Percentiles rank a stretch among this genome's conserved stretches.
phyloP scores from a whole-genome alignment of 139 green algal species.

The Picochlorum sp. region DNA sequence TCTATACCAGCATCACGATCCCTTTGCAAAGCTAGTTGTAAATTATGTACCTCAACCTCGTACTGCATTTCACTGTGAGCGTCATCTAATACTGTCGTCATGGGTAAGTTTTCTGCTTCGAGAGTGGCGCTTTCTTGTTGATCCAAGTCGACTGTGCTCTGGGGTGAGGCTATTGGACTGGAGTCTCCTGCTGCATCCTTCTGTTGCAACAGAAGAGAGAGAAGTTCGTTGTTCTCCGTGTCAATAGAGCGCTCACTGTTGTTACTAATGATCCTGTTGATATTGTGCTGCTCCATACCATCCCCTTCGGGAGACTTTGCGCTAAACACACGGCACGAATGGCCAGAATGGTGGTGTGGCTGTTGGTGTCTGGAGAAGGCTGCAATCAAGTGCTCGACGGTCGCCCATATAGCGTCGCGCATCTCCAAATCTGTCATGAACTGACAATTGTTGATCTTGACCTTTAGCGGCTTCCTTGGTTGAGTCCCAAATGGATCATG shows the following conservation, averaged over 20 bases:
- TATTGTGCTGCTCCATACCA: background rate
- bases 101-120: background rate
- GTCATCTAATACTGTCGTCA: slow-evolving; percentile 25
- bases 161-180: background rate
- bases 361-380: slow-evolving; percentile 3
- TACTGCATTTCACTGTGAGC: slow-evolving; percentile 31
- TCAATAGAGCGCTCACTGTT: background rate
- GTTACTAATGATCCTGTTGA: slow-evolving; percentile 2
- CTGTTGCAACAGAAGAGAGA: slow-evolving; percentile 6
- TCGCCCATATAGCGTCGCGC: slow-evolving; percentile 30
- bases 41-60: slow-evolving; percentile 51
- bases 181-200: background rate
- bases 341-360: background rate
- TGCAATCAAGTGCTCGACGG: slow-evolving; percentile 22
- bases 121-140: background rate
- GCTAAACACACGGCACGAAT: too few species aligned
- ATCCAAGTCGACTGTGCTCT: too few species aligned
- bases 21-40: slow-evolving; percentile 42
- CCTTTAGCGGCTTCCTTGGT: slow-evolving; percentile 20
- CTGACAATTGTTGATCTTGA: slow-evolving; percentile 31
- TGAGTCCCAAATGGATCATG: background rate
- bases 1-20: slow-evolving; percentile 11
- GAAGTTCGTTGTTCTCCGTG: slow-evolving; percentile 6
- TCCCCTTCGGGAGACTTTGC: too few species aligned
- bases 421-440: slow-evolving; percentile 26